Percentiles rank a stretch among this genome's conserved stretches.
phyloP scores from a whole-genome alignment of 140 eudicot species.

The Senecio squalidus region DNA sequence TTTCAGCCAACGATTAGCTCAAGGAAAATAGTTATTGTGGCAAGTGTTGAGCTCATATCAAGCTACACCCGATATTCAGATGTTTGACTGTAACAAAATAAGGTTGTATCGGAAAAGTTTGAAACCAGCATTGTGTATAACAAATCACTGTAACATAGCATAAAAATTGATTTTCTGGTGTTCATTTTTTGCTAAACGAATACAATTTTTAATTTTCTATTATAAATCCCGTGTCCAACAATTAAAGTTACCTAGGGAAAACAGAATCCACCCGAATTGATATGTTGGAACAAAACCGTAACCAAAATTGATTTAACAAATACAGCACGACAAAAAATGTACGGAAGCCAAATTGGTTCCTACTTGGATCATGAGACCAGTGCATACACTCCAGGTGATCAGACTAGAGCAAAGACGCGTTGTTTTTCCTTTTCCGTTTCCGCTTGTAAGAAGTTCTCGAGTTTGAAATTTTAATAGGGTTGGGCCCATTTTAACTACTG shows the following conservation, averaged over 20 bases:
- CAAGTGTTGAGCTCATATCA: too few relatives aligned
- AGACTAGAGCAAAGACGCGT: background rate
- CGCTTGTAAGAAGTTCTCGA: conserved; percentile 1
- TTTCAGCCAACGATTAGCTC: too few relatives aligned
- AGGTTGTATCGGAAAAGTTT: too few relatives aligned
- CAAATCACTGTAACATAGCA: too few relatives aligned
- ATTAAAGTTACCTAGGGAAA: conserved; percentile 1
- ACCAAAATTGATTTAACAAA: conserved; percentile 34
- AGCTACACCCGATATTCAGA: too few relatives aligned
- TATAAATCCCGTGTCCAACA: background rate
- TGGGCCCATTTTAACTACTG: background rate
- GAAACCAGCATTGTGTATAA: too few relatives aligned
- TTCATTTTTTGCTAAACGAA: too few relatives aligned
- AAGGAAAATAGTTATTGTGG: too few relatives aligned
- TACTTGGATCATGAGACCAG: background rate
- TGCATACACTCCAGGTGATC: background rate
- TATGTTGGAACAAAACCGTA: conserved; percentile 11
- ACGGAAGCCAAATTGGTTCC: background rate
- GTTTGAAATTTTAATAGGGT: background rate
- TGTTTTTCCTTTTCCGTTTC: background rate
- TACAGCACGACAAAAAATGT: conserved; percentile 23
- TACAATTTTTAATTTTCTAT: background rate
- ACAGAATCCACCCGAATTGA: conserved; percentile 8
- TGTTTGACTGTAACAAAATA: too few relatives aligned
- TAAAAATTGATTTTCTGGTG: too few relatives aligned